Evolutionary conservation across 2,329 filamentous ascomycete species (phyloP).

Genomic region (Waltergamsia citrina): DNA sequence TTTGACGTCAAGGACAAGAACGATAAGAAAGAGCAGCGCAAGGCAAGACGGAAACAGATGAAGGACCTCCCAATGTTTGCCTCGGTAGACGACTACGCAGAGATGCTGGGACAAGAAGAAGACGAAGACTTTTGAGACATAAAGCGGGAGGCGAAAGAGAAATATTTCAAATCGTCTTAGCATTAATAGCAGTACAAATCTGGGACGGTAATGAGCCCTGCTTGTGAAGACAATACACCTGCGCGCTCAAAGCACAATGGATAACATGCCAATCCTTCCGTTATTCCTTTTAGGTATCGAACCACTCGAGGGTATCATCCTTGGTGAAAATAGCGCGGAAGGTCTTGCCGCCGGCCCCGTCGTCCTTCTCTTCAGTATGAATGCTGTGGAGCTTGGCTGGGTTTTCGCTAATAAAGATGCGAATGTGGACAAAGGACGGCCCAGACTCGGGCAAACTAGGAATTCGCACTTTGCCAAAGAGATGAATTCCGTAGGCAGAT

Average conservation of each 20-base stretch:
- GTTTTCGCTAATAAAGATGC: conserved; percentile 77
- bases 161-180: not conserved
- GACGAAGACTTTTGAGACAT: conserved; percentile 24
- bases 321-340: conserved; percentile 89
- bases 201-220: no score
- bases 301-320: conserved; percentile 73
- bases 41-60: conserved; percentile 68
- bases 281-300: conserved; percentile 29
- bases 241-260: no score
- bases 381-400: conserved; percentile 85
- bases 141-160: not conserved
- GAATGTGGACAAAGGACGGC: conserved; percentile 71
- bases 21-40: conserved; percentile 34
- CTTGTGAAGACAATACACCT: no score
- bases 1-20: conserved; percentile 40
- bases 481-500: conserved; percentile 68
- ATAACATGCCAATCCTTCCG: not conserved
- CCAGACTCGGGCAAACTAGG: conserved; percentile 35
- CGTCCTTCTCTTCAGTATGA: conserved; percentile 93
- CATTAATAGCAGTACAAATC: not conserved
- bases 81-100: conserved; percentile 86
- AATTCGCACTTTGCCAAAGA: conserved; percentile 64
- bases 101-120: conserved; percentile 66
- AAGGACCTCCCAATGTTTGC: conserved; percentile 90
- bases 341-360: conserved; percentile 78